phyloP scores from a whole-genome alignment of 1,284 basidiomycete genomes.

The Naganishia sp. region DNA sequence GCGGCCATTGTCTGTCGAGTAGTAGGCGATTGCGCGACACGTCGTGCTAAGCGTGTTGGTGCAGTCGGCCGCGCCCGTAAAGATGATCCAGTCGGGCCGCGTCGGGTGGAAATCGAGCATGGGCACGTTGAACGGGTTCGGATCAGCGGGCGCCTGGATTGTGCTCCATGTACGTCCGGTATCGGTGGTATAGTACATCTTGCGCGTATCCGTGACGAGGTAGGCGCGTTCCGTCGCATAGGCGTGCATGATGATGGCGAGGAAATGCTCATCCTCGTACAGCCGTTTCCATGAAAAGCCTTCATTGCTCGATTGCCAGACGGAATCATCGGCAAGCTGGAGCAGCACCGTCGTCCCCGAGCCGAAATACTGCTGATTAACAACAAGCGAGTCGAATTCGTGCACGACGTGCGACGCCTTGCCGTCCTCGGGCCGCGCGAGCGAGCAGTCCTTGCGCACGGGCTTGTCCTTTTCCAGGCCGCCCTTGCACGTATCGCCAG shows the following conservation, averaged over 20 bases:
- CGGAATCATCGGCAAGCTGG: conserved; percentile 70
- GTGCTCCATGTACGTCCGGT: conserved; percentile 73
- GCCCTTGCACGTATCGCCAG: conserved; percentile 82
- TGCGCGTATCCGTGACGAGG: conserved; percentile 71
- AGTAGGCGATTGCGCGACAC: conserved; percentile 74
- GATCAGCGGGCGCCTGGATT: conserved; percentile 64
- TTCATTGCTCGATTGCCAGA: conserved; percentile 94
- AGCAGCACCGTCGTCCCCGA: conserved; percentile 74
- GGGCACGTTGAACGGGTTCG: conserved; percentile 76
- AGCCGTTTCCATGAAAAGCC: conserved; percentile 85
- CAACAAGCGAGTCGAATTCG: conserved; percentile 69
- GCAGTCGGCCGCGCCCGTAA: conserved; percentile 78
- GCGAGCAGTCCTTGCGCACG: conserved; percentile 71
- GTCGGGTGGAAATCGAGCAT: conserved; percentile 85
- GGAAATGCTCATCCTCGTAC: conserved; percentile 64
- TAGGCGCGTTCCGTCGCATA: conserved; percentile 81
- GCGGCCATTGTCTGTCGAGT: conserved; percentile 74
- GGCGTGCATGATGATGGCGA: conserved; percentile 82
- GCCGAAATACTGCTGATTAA: conserved; percentile 72
- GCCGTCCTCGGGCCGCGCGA: conserved; percentile 73
- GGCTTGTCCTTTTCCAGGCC: conserved; percentile 68
- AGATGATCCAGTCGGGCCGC: conserved; percentile 81
- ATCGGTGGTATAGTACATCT: conserved; percentile 80
- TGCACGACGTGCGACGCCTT: conserved; percentile 69
- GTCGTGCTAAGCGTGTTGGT: conserved; percentile 48